Base-by-base conservation (phyloP, 2,329 filamentous ascomycete genomes). In the Diaporthe humulicola region DNA sequence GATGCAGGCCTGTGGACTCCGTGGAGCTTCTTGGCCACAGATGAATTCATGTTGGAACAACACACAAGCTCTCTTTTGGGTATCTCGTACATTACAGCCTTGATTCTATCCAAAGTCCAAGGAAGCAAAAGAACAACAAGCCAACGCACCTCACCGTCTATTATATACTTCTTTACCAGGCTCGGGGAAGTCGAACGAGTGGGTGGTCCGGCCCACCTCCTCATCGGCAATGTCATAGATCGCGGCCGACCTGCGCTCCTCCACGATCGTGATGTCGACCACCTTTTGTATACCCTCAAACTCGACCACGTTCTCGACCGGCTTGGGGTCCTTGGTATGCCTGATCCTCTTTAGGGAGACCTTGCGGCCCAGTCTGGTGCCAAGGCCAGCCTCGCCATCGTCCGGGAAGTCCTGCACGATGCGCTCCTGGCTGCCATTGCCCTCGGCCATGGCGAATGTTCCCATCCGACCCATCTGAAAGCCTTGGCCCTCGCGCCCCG, bases 181-280 rank as follows among this genome's bases (percentile, higher is more conserved):
- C 48, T 50, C 48, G 15, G 48, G 64, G 48, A 69, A 69, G 33
- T 69, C 64, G 15, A 69, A 54, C 48, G 64, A 69, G n/a, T 30
- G 17, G 2, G 64, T 36, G 33, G 64, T 40, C 48, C 64, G 45
- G 48, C 64, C 33, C 22, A 36, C 64, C 64, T 69, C 64, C 33
- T 69, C 48, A n/a, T 69, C 64, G 8, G 64, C 50, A 36, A 54
- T 40, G 8, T 69, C 33, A 36, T 54, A 40, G 15, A 5, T 28
- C 8, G 64, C 48, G 15, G 33, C 48, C 8, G 64, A 48, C n/a
- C 45, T 54, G 48, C 52, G 64, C 50, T 73, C 71, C 38, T 73
- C 71, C 28, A 73, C 71, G 12, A 73, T 66, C 60, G 64, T 73
- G 52, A 73, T 73, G 19, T 73, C 71, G 40, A 73, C 71, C 40